Percentiles rank a stretch among this genome's conserved stretches.
Conservation (phyloP, 2,329 filamentous ascomycete genomes). For the Zalaria sp. region DNA sequence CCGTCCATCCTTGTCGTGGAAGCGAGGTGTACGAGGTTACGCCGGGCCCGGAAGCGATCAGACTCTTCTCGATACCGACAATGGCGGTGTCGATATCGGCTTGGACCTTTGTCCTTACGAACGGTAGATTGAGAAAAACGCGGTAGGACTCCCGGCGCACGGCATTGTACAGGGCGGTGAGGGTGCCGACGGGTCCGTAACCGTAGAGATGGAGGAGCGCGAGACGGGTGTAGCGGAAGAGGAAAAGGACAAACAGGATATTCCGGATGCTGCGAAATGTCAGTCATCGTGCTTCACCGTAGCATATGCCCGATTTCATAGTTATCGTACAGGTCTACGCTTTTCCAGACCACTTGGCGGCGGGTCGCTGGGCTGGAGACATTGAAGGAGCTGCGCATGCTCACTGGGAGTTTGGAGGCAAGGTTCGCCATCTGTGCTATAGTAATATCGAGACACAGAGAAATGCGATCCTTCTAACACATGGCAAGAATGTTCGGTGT, state of each 20-base stretch:
- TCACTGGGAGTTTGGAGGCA: not conserved
- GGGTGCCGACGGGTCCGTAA: conserved; percentile 69
- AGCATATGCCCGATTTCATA: no score
- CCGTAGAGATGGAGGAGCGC: conserved; percentile 75
- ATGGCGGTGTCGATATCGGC: conserved; percentile 71
- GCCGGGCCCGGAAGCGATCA: conserved; percentile 59
- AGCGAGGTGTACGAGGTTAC: conserved; percentile 61
- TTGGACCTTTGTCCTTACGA: conserved; percentile 73
- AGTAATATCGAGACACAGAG: no score
- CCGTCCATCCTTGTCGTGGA: conserved; percentile 70
- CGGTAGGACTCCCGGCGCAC: conserved; percentile 65
- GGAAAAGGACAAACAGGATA: conserved; percentile 75
- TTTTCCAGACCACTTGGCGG: not conserved
- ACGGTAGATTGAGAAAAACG: conserved; percentile 72
- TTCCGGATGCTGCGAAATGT: conserved; percentile 57
- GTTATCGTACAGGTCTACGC: not conserved
- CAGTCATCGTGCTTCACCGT: not conserved
- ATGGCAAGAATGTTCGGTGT: no score
- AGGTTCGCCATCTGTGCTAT: no score
- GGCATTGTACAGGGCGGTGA: conserved; percentile 59
- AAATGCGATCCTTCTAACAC: no score
- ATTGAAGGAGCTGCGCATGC: not conserved
- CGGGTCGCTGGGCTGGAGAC: not conserved
- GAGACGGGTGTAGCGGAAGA: conserved; percentile 70
- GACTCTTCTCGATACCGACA: conserved; percentile 66